Evolutionary conservation across 768 basidiomycete genomes (phyloP).

Genomic region (Paxillus ammoniavirescens): DNA sequence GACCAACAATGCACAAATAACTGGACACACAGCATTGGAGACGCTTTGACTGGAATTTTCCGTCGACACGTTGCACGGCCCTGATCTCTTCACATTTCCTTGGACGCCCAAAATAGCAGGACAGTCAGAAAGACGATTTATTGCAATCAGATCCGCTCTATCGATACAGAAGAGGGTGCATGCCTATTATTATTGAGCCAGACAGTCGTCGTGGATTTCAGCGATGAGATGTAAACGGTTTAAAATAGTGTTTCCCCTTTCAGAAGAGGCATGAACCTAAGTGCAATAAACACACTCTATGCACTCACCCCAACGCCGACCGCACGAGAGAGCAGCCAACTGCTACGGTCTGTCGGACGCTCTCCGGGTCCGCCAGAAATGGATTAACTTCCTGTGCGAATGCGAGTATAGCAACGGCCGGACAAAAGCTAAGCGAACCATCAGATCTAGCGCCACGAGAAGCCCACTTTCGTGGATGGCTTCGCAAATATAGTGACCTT

Average conservation of each 20-base stretch:
- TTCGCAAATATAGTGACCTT: constrained; percentile 98
- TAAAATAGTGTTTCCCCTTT: constrained; percentile 36
- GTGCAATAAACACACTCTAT: background rate
- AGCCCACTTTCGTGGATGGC: constrained; percentile 89
- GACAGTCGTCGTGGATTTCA: background rate
- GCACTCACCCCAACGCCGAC: constrained; percentile 73
- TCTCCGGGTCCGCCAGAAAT: constrained; percentile 72
- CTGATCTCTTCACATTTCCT: background rate
- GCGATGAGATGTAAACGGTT: background rate
- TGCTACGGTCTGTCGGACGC: constrained; percentile 84
- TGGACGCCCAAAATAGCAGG: background rate
- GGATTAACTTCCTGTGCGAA: constrained; percentile 87
- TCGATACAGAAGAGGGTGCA: background rate
- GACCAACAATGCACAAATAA: constrained; percentile 5
- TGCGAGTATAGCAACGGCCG: constrained; percentile 5
- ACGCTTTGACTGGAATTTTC: constrained; percentile 7
- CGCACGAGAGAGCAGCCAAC: constrained; percentile 86
- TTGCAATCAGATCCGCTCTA: constrained; percentile 1
- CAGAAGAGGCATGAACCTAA: constrained; percentile 6
- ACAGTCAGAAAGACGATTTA: background rate
- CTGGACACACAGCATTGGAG: constrained; percentile 2
- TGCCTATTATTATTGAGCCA: background rate
- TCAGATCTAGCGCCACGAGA: constrained; percentile 89
- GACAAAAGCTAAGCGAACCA: constrained; percentile 54
- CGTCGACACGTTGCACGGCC: background rate